Evolutionary conservation across 2,329 filamentous ascomycete species (phyloP).

Genomic region (Xylariaceae sp.): DNA sequence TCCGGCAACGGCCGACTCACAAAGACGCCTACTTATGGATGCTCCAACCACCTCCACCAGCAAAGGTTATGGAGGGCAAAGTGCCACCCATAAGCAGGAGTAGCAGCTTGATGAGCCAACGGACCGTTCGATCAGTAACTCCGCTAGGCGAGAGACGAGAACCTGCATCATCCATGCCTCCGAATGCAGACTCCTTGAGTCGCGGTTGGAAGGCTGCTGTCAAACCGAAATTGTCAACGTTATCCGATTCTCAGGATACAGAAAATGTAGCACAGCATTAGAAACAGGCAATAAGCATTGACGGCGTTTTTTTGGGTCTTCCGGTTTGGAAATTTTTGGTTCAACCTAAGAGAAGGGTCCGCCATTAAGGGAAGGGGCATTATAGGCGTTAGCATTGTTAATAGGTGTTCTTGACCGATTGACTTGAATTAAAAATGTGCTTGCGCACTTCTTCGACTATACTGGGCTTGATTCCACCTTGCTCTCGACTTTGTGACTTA

Average conservation of each 20-base stretch:
- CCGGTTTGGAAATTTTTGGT: too few species aligned
- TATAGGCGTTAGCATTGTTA: too few species aligned
- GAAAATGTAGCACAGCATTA: neutral
- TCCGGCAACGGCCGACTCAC: conserved; percentile 67
- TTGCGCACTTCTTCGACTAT: too few species aligned
- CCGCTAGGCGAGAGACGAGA: conserved; percentile 32
- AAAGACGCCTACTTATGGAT: conserved; percentile 80
- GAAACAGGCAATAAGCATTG: neutral
- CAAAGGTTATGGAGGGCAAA: conserved; percentile 87
- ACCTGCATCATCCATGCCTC: neutral
- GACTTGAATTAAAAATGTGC: too few species aligned
- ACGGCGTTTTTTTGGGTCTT: too few species aligned
- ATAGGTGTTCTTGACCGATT: too few species aligned
- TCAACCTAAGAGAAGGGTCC: too few species aligned
- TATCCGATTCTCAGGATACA: neutral
- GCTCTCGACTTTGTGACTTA: too few species aligned
- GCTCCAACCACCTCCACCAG: conserved; percentile 85
- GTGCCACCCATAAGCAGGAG: conserved; percentile 64
- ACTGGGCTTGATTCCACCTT: too few species aligned
- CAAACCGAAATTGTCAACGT: neutral
- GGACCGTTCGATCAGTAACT: conserved; percentile 45
- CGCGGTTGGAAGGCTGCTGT: neutral
- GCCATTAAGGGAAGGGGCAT: too few species aligned
- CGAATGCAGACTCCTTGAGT: neutral
- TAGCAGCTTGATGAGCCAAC: conserved; percentile 53